These are phyloP conservation scores for Apiospora koreana DNA, from an alignment of 2,329 filamentous ascomycete species.

Conservation along the genomic window DNA sequence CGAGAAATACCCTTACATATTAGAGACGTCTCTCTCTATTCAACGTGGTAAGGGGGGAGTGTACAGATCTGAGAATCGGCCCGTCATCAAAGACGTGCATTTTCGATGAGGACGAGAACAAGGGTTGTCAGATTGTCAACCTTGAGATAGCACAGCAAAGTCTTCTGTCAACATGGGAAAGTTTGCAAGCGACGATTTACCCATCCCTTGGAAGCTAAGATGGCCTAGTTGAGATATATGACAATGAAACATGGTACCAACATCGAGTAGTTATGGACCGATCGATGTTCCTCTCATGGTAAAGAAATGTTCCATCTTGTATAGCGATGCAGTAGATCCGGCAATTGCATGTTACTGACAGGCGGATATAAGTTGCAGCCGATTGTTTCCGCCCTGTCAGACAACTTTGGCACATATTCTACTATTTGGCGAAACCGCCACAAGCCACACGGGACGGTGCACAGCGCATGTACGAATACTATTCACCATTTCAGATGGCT, in stretches of 20 bases:
- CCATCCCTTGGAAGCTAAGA: neutral
- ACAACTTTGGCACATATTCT: neutral
- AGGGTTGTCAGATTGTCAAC: neutral
- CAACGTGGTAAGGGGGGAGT: neutral
- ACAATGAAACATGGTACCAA: neutral
- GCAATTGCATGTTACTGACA: neutral
- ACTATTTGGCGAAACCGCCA: neutral
- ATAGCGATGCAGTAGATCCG: neutral
- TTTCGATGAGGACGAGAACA: neutral
- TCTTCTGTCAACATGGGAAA: neutral
- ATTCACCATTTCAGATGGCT: neutral
- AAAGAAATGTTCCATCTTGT: neutral
- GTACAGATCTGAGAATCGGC: neutral
- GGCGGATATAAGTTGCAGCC: neutral
- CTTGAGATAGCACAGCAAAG: neutral
- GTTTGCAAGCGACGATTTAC: neutral
- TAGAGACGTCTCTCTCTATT: neutral
- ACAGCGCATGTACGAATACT: slow-evolving; percentile 1
- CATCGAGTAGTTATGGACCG: neutral
- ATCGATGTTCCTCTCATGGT: neutral
- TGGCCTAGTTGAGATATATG: neutral
- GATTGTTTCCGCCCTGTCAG: neutral
- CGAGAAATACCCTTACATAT: no score
- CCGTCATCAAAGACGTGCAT: neutral
- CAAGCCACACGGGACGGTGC: neutral